Conservation (phyloP, 805 yeast species). For the Osmozyma mogii region DNA sequence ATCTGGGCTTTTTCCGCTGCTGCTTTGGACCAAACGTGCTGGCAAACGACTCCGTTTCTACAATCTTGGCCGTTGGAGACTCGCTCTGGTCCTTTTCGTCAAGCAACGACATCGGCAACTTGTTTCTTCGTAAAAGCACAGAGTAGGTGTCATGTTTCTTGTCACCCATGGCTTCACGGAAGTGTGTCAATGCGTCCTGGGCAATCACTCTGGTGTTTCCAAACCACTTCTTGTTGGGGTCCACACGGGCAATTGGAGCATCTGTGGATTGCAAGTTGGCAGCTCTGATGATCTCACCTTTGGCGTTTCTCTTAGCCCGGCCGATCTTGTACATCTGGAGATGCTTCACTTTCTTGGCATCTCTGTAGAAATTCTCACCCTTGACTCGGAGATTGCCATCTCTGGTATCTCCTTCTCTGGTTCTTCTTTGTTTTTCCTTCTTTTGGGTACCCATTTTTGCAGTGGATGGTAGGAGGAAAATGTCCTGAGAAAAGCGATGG, state of each 20-base stretch:
- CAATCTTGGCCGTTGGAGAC: constrained; percentile 69
- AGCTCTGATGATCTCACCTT: constrained; percentile 80
- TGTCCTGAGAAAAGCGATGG: constrained; percentile 1
- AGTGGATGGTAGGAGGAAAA: constrained; percentile 1
- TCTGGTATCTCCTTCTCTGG: constrained; percentile 70
- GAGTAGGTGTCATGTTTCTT: constrained; percentile 76
- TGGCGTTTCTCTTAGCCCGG: constrained; percentile 74
- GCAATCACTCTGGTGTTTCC: constrained; percentile 96
- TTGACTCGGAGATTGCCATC: constrained; percentile 91
- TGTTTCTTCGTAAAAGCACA: constrained; percentile 79
- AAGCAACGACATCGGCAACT: constrained; percentile 88
- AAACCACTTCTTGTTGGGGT: constrained; percentile 96
- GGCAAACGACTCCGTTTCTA: constrained; percentile 81
- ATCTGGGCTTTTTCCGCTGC: constrained; percentile 85
- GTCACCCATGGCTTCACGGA: constrained; percentile 89
- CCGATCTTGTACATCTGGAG: constrained; percentile 92
- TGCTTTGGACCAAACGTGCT: constrained; percentile 91
- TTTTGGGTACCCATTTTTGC: constrained; percentile 79
- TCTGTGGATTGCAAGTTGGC: constrained; percentile 85
- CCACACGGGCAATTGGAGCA: constrained; percentile 85
- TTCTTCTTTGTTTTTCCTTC: constrained; percentile 83
- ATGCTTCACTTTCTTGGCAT: constrained; percentile 85
- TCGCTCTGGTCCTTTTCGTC: constrained; percentile 78
- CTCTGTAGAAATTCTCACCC: constrained; percentile 95
- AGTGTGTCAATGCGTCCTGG: constrained; percentile 90